Percentiles rank a stretch among this genome's conserved stretches.
Conservation (phyloP, 129 eudicot genomes). For the Arctium lappa region DNA sequence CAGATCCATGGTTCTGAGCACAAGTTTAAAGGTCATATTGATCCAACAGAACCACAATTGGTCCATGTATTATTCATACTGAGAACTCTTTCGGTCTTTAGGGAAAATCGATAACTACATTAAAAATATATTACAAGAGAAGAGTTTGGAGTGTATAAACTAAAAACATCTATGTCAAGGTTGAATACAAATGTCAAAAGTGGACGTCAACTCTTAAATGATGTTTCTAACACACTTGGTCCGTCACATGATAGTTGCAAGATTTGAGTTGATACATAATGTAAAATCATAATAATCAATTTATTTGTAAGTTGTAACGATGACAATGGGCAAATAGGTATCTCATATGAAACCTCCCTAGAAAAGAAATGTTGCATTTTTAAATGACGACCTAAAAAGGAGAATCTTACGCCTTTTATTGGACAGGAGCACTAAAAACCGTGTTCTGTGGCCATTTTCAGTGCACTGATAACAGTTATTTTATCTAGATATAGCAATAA, state of each 20-base stretch:
- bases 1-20: background rate
- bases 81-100: background rate
- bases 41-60: background rate
- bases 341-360: background rate
- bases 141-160: background rate
- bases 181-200: background rate
- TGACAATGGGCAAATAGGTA: background rate
- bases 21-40: background rate
- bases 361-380: background rate
- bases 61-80: background rate
- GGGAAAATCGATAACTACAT: background rate
- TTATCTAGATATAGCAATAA: background rate
- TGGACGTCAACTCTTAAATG: background rate
- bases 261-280: no score
- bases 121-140: background rate
- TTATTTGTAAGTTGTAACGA: background rate
- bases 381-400: background rate
- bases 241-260: no score
- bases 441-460: background rate
- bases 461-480: background rate
- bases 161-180: background rate
- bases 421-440: background rate
- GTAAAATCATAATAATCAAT: no score
- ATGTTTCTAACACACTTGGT: background rate
- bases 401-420: background rate